Evolutionary conservation across 352 stramenopile genomes (phyloP), one percentile per base, ranked within the genome.

Genomic region (Globisporangium carolinianum): DNA sequence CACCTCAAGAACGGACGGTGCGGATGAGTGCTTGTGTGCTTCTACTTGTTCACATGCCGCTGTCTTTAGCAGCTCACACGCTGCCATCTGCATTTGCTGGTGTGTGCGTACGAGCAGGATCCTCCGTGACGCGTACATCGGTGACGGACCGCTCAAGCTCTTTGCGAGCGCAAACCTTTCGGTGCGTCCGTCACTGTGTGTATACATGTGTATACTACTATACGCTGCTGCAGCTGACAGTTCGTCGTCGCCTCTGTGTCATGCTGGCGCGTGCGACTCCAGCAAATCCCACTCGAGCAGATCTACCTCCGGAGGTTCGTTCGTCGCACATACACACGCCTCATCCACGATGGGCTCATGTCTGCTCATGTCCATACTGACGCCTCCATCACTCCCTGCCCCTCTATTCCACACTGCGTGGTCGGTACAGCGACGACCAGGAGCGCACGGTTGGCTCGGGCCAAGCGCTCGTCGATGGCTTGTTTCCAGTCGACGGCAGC

Each of bases 371-470:
- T n/a, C 5, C 42, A 17, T 32, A 32, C 24, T 32, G 24, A 32
- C 24, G 24, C 42, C n/a, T 49, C 3, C 8, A 4, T 49, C 45
- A 32, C 45, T 49, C 15, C 38, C 17, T 50, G 5, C 18, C 6
- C 3, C n/a, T 61, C 15, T 35, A 8, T 11, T 12, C 14, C 12
- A 45, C 7, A 1, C 6, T 51, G 10, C 9, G 12, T 11, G 24
- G 1, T 32, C 9, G 35, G 12, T 12, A 1, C 18, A 92, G 82
- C 60, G 84, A 94, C 51, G 84, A 94, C 60, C 71, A 94, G 65
- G 84, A 94, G 60, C 76, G 84, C 10, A 94, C 84, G 11, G 60
- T 94, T 5, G 84, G 84, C 5, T 94, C 84, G n/a, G 84, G 84
- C 11, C 84, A 94, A 62, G 78, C 80, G 4, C 61, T 95, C 35